Conservation (phyloP, 1,139 yeast genomes). For the Candida anutae region DNA sequence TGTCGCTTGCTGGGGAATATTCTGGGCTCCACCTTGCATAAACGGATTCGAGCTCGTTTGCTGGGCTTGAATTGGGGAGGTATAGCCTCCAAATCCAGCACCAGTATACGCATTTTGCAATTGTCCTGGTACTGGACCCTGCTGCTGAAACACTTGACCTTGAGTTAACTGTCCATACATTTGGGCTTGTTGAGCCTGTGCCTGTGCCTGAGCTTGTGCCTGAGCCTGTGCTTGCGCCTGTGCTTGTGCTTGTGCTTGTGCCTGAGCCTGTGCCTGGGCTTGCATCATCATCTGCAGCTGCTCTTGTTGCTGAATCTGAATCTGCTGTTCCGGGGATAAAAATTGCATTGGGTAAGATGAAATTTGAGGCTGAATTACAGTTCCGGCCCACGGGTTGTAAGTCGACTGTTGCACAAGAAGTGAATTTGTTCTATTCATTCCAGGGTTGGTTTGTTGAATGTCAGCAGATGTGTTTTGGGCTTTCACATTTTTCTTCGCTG, state of each 20-base stretch:
- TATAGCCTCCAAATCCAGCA: constrained; percentile 51
- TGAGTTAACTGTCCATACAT: constrained; percentile 9
- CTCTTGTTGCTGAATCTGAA: constrained; percentile 2
- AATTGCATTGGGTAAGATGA: constrained; percentile 7
- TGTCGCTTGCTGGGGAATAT: constrained; percentile 7
- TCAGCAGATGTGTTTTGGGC: constrained; percentile 9
- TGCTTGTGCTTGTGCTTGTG: constrained; percentile 7
- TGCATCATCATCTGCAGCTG: constrained; percentile 9
- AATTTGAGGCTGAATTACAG: constrained; percentile 7
- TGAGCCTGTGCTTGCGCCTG: constrained; percentile 5
- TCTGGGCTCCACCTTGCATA: constrained; percentile 7
- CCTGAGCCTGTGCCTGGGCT: constrained; percentile 6
- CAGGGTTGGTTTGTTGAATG: constrained; percentile 8
- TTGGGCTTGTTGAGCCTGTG: constrained; percentile 7
- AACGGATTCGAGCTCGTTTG: constrained; percentile 12
- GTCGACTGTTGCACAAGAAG: constrained; percentile 37
- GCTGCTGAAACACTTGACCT: constrained; percentile 10
- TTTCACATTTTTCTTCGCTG: not conserved
- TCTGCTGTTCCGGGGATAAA: constrained; percentile 6
- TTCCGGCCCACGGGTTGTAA: constrained; percentile 37
- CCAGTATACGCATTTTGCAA: constrained; percentile 39
- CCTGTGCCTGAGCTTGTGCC: not conserved
- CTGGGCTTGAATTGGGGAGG: constrained; percentile 18
- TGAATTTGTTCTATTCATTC: constrained; percentile 18
- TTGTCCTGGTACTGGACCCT: constrained; percentile 8